A percentile compares a stretch with the other conserved stretches of the same genome.
phyloP scores from a whole-genome alignment of 306 rosid species.

The Cucurbita argyrosperma region DNA sequence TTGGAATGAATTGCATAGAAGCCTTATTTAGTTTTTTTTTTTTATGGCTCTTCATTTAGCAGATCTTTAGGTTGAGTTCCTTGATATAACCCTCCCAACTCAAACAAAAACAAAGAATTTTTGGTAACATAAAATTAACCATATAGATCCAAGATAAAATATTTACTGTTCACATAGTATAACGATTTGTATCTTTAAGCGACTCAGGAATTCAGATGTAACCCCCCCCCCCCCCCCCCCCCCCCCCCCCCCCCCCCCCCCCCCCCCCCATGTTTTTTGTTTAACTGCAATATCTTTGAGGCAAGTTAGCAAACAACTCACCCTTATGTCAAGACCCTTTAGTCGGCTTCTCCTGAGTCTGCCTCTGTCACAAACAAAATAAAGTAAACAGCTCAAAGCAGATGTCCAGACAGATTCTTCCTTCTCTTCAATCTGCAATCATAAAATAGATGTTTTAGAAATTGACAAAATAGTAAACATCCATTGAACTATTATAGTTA shows the following conservation, averaged over 20 bases:
- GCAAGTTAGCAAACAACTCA: slow-evolving; percentile 25
- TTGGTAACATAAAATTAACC: too few relatives aligned
- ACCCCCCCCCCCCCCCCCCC: neutral
- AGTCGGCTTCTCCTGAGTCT: slow-evolving; percentile 69
- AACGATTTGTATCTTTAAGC: too few relatives aligned
- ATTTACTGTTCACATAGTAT: too few relatives aligned
- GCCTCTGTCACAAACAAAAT: slow-evolving; percentile 94
- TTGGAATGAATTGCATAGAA: neutral
- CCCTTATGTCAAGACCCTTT: slow-evolving; percentile 94
- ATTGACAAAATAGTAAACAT: slow-evolving; percentile 5
- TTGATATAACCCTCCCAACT: neutral
- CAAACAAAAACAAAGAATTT: neutral
- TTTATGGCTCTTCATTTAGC: neutral
- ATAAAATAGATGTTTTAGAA: slow-evolving; percentile 3
- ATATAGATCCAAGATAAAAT: too few relatives aligned
- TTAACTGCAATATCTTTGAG: neutral
- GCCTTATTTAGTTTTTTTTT: neutral
- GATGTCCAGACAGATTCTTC: slow-evolving; percentile 98
- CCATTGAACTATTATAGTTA: neutral
- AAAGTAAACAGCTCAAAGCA: slow-evolving; percentile 94
- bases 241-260: neutral
- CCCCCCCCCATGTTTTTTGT: neutral
- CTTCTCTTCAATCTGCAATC: slow-evolving; percentile 65
- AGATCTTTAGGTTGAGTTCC: neutral
- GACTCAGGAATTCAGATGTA: too few relatives aligned